Percentiles rank a stretch among this genome's conserved stretches.
phyloP scores from a whole-genome alignment of 2,329 filamentous ascomycete genomes.

The Paraphaeosphaeria sporulosa region DNA sequence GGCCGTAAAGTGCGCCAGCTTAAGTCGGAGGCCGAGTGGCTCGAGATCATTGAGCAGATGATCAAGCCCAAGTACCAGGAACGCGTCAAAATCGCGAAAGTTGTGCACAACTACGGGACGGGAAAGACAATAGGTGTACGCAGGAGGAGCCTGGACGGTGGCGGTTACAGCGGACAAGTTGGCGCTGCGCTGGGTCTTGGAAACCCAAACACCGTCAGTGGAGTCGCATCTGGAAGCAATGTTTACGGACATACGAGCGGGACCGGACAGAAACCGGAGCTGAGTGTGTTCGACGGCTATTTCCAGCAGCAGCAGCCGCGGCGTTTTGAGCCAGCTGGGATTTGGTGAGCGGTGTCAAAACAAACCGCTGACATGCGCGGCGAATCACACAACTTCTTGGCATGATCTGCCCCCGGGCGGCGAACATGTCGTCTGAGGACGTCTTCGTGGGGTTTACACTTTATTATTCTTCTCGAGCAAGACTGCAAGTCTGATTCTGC shows the following conservation, averaged over 20 bases:
- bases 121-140: conserved; percentile 37
- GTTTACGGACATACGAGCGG: neutral
- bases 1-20: conserved; percentile 43
- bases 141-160: conserved; percentile 45
- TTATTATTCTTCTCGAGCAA: conserved; percentile 4
- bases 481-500: neutral
- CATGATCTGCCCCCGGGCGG: conserved; percentile 8
- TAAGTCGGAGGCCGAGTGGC: conserved; percentile 43
- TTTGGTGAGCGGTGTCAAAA: conserved; percentile 11
- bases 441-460: neutral
- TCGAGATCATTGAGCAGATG: conserved; percentile 49
- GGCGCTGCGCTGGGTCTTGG: conserved; percentile 29
- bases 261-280: conserved; percentile 33
- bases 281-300: conserved; percentile 47
- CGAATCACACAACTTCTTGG: conserved; percentile 21
- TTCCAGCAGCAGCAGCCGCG: conserved; percentile 41
- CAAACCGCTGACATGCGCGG: conserved; percentile 1
- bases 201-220: conserved; percentile 14
- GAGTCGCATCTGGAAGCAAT: conserved; percentile 8
- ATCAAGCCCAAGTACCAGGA: conserved; percentile 41
- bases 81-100: conserved; percentile 43
- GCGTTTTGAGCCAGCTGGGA: conserved; percentile 14
- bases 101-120: conserved; percentile 38
- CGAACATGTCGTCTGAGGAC: conserved; percentile 1
- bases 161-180: conserved; percentile 42